Conservation (phyloP, 1,284 basidiomycete species). For the Ganoderma multipileum region DNA sequence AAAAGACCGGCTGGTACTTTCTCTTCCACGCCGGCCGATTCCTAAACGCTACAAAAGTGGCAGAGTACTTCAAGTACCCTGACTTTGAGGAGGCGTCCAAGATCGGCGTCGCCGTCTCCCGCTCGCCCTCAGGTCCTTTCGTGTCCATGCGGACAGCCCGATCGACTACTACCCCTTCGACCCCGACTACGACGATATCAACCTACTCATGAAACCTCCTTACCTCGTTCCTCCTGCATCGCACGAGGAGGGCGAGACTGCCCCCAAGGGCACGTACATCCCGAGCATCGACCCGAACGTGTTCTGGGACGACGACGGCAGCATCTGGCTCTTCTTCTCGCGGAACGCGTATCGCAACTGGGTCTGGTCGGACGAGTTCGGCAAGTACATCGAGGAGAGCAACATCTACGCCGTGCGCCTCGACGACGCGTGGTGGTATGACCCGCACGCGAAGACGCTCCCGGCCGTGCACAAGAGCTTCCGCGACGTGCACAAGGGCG, state of each 20-base stretch:
- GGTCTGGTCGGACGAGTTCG: constrained; percentile 20
- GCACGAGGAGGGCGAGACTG: constrained; percentile 11
- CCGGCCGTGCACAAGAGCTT: constrained; percentile 16
- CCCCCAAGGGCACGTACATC: constrained; percentile 17
- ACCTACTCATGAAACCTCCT: constrained; percentile 17
- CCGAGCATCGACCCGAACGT: constrained; percentile 20
- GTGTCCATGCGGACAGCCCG: constrained; percentile 15
- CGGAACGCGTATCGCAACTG: constrained; percentile 22
- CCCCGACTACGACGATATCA: constrained; percentile 17
- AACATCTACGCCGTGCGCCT: constrained; percentile 21
- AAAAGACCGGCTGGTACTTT: constrained; percentile 18
- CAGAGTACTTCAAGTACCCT: constrained; percentile 21
- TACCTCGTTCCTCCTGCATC: constrained; percentile 15
- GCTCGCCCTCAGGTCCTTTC: constrained; percentile 17
- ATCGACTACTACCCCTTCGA: constrained; percentile 23
- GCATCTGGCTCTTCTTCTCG: constrained; percentile 25
- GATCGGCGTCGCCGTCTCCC: constrained; percentile 20
- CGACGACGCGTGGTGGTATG: constrained; percentile 20
- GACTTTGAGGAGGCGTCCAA: constrained; percentile 23
- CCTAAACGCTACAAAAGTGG: constrained; percentile 11
- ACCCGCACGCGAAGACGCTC: constrained; percentile 17
- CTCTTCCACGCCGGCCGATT: constrained; percentile 20
- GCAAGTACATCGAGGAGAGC: constrained; percentile 22
- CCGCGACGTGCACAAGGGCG: constrained; percentile 13
- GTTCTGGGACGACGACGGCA: constrained; percentile 18